Evolutionary conservation across 352 stramenopile genomes (phyloP).

Genomic region (Globisporangium solare): DNA sequence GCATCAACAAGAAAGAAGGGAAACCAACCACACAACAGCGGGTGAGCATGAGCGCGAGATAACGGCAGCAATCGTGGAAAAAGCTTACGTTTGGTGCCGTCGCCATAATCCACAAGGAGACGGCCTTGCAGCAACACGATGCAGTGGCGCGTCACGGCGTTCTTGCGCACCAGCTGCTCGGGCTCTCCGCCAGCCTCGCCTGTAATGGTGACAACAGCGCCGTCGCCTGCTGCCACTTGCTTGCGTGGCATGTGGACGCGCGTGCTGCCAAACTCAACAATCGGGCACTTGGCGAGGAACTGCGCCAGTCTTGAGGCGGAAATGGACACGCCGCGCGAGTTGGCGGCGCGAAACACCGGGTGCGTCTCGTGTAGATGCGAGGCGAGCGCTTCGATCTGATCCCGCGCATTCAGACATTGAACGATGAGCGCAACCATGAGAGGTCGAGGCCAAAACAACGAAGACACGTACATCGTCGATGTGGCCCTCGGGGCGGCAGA

Average conservation of each 20-base stretch:
- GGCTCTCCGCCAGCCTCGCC: constrained; percentile 3
- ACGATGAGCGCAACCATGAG: background rate
- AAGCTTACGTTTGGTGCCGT: constrained; percentile 9
- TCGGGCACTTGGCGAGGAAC: constrained; percentile 26
- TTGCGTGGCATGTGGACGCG: background rate
- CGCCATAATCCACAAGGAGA: constrained; percentile 23
- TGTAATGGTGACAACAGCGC: no score
- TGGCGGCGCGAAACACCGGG: constrained; percentile 28
- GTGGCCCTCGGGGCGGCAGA: constrained; percentile 32
- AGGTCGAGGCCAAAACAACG: background rate
- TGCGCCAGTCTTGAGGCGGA: constrained; percentile 17
- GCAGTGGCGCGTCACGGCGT: constrained; percentile 26
- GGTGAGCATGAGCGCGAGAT: no score
- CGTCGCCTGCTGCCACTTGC: background rate
- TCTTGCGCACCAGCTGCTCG: constrained; percentile 21
- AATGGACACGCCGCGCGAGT: constrained; percentile 21
- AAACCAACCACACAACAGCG: no score
- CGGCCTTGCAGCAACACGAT: constrained; percentile 33
- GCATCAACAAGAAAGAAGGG: background rate
- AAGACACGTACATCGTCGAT: constrained; percentile 21
- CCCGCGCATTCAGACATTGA: background rate
- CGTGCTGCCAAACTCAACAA: constrained; percentile 21
- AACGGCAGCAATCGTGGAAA: no score
- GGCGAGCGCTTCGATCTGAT: constrained; percentile 23
- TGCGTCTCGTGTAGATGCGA: constrained; percentile 29